Percentiles rank a stretch among this genome's conserved stretches.
phyloP scores from a whole-genome alignment of 805 yeast species.

The Myxozyma mucilagina region DNA sequence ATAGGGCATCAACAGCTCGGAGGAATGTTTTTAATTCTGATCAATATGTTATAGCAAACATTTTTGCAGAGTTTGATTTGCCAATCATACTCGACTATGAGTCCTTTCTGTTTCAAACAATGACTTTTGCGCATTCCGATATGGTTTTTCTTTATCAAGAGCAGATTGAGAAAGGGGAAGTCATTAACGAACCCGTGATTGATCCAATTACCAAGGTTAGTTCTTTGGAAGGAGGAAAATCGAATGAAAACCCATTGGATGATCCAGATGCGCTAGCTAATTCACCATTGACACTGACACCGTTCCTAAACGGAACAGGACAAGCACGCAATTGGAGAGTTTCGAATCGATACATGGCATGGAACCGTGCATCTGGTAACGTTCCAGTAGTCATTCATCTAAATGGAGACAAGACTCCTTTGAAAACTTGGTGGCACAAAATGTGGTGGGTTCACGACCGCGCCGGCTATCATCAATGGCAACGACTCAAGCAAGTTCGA shows the following conservation, averaged over 20 bases:
- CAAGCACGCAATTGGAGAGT: neutral
- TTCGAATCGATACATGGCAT: constrained; percentile 5
- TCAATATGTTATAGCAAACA: constrained; percentile 15
- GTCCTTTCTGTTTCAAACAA: constrained; percentile 17
- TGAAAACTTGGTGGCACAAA: constrained; percentile 24
- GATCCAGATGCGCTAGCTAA: neutral
- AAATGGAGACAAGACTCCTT: constrained; percentile 14
- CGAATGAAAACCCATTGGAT: neutral
- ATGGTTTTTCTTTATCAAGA: constrained; percentile 14
- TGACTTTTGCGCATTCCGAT: constrained; percentile 18
- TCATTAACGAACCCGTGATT: neutral
- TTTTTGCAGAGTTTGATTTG: constrained; percentile 13
- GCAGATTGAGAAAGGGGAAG: constrained; percentile 12
- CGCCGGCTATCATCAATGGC: neutral
- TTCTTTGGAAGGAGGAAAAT: neutral
- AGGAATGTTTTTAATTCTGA: constrained; percentile 6
- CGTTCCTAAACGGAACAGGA: neutral
- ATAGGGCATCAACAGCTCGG: neutral
- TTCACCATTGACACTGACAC: constrained; percentile 1
- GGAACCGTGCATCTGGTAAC: constrained; percentile 20
- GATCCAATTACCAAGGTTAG: neutral
- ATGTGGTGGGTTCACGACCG: constrained; percentile 22
- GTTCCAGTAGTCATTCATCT: constrained; percentile 17
- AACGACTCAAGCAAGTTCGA: constrained; percentile 7
- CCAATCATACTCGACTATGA: constrained; percentile 20